phyloP scores from a whole-genome alignment of 2,329 filamentous ascomycete species.

The Pleoardoris graminearum region DNA sequence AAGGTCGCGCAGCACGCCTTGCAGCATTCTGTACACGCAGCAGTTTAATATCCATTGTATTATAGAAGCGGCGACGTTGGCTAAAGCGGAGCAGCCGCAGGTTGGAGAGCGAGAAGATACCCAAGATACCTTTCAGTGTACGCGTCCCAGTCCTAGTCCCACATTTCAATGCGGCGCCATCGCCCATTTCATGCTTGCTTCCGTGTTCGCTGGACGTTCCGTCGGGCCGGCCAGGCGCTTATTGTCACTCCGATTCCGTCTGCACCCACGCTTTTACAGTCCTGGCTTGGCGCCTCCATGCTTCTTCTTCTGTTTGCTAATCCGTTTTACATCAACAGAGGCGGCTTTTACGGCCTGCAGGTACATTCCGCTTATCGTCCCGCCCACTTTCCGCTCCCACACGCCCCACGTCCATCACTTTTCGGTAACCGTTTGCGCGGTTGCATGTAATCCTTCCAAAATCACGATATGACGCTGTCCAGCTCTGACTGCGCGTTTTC shows the following conservation, averaged over 20 bases:
- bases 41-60: slow-evolving; percentile 38
- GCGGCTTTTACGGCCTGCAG: slow-evolving; percentile 19
- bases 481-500: slow-evolving; percentile 16
- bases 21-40: slow-evolving; percentile 13
- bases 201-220: slow-evolving; percentile 15
- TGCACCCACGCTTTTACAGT: slow-evolving; percentile 14
- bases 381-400: slow-evolving; percentile 9
- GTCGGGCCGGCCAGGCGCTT: slow-evolving; percentile 18
- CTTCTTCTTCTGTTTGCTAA: slow-evolving; percentile 13
- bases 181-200: slow-evolving; percentile 22
- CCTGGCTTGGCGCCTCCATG: slow-evolving; percentile 18
- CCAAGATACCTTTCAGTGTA: slow-evolving; percentile 27
- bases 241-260: too few species aligned
- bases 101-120: slow-evolving; percentile 40
- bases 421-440: slow-evolving; percentile 18
- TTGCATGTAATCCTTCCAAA: slow-evolving; percentile 15
- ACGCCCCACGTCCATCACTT: slow-evolving; percentile 32
- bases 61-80: slow-evolving; percentile 31
- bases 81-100: slow-evolving; percentile 24
- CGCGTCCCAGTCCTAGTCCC: background rate
- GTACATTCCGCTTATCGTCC: slow-evolving; percentile 30
- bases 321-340: slow-evolving; percentile 19
- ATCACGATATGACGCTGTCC: slow-evolving; percentile 6
- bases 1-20: slow-evolving; percentile 17
- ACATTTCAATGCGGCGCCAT: slow-evolving; percentile 6